A percentile compares a stretch with the other conserved stretches of the same genome.
Evolutionary conservation across 805 yeast species (phyloP).

Genomic region (Pichia nanzhaoensis): DNA sequence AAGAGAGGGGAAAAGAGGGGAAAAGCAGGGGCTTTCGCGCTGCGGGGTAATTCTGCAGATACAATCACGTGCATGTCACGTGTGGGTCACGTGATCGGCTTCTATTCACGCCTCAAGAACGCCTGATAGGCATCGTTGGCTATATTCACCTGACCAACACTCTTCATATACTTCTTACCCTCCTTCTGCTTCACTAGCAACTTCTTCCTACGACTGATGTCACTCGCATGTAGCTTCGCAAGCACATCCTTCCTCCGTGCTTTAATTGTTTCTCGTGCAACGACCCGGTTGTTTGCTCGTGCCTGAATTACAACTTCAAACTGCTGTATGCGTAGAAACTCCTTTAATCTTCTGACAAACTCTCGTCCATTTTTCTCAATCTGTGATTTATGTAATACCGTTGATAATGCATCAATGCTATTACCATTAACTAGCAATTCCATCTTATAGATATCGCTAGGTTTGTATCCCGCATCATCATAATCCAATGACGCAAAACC

Average conservation of each 20-base stretch:
- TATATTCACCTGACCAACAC: constrained; percentile 70
- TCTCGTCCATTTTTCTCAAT: constrained; percentile 67
- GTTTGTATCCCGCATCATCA: constrained; percentile 83
- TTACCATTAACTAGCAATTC: constrained; percentile 85
- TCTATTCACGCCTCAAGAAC: constrained; percentile 44
- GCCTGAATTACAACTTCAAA: constrained; percentile 95
- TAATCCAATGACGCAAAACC: constrained; percentile 95
- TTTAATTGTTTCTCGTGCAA: constrained; percentile 89
- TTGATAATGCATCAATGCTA: constrained; percentile 87
- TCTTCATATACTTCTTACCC: constrained; percentile 81
- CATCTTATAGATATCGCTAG: constrained; percentile 76
- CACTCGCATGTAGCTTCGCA: constrained; percentile 89
- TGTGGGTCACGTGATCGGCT: background rate
- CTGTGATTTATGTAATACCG: constrained; percentile 79
- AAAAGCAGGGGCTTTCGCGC: no score
- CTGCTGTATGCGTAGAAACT: constrained; percentile 71
- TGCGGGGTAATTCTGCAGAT: no score
- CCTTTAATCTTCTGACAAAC: constrained; percentile 77
- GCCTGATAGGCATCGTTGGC: constrained; percentile 87
- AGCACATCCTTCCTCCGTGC: constrained; percentile 94
- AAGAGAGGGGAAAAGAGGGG: no score
- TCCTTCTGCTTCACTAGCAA: constrained; percentile 83
- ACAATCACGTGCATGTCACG: background rate
- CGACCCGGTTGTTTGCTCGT: constrained; percentile 64
- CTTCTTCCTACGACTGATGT: constrained; percentile 83